Evolutionary conservation across 768 basidiomycete species (phyloP).

Genomic region (Glaciozyma antarctica): DNA sequence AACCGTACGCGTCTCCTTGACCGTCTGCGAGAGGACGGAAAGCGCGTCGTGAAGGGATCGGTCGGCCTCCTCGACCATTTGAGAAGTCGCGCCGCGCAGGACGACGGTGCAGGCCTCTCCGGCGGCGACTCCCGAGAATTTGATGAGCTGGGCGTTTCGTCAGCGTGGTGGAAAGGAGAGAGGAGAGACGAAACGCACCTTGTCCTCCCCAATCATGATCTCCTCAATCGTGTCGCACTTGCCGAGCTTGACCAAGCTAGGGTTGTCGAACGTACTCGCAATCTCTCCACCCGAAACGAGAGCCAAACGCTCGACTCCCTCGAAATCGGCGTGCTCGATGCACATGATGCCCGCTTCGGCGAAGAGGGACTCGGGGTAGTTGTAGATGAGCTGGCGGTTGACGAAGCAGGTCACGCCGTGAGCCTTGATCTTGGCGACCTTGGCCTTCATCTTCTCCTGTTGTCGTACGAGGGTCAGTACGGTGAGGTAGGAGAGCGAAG

Average conservation of each 20-base stretch:
- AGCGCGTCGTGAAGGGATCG: conserved; percentile 95
- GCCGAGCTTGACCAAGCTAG: conserved; percentile 85
- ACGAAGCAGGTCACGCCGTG: conserved; percentile 97
- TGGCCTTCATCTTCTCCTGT: conserved; percentile 99
- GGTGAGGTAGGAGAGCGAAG: not conserved
- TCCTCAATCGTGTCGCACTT: conserved; percentile 92
- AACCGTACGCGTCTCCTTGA: conserved; percentile 87
- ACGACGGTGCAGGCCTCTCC: conserved; percentile 98
- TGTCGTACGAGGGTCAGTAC: not conserved
- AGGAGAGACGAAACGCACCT: conserved; percentile 48
- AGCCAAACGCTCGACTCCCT: conserved; percentile 90
- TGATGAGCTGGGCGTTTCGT: conserved; percentile 62
- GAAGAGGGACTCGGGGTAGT: conserved; percentile 94
- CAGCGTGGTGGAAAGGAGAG: not conserved
- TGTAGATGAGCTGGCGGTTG: conserved; percentile 97
- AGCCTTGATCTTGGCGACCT: conserved; percentile 84
- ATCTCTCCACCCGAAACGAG: conserved; percentile 98
- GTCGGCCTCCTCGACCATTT: conserved; percentile 99
- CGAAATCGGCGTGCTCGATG: conserved; percentile 98
- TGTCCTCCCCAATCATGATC: conserved; percentile 98
- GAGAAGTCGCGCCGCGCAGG: conserved; percentile 88
- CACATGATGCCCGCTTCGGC: conserved; percentile 88
- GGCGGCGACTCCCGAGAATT: conserved; percentile 97
- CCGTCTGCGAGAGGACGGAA: conserved; percentile 92
- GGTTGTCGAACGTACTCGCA: conserved; percentile 84